Evolutionary conservation across 805 yeast species (phyloP).

Genomic region (Nakazawaea siamensis): DNA sequence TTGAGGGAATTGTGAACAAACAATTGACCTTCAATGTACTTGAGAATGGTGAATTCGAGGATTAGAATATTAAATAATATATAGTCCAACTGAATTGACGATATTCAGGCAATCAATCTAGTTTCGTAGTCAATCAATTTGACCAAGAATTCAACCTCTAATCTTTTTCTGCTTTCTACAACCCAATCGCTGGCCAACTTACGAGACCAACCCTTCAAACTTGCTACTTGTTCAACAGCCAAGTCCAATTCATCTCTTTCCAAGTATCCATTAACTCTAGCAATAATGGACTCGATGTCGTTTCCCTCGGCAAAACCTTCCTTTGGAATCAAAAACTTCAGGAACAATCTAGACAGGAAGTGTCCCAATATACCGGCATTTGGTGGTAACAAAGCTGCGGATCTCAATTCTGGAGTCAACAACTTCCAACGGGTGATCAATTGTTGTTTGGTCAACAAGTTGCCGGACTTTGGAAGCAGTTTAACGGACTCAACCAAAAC

Average conservation of each 20-base stretch:
- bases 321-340: slow-evolving; percentile 68
- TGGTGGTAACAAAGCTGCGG: slow-evolving; percentile 85
- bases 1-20: slow-evolving; percentile 7
- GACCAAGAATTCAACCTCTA: slow-evolving; percentile 79
- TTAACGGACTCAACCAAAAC: slow-evolving; percentile 31
- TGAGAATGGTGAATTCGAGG: slow-evolving; percentile 1
- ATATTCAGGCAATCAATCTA: slow-evolving; percentile 28
- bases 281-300: slow-evolving; percentile 84
- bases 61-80: too few relatives aligned
- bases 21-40: slow-evolving; percentile 5
- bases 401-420: slow-evolving; percentile 78
- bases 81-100: neutral
- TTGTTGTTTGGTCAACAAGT: slow-evolving; percentile 73
- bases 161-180: slow-evolving; percentile 76
- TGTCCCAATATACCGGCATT: slow-evolving; percentile 95
- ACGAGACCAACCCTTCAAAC: slow-evolving; percentile 89
- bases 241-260: slow-evolving; percentile 68
- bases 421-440: slow-evolving; percentile 72
- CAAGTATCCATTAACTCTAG: slow-evolving; percentile 73
- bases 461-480: slow-evolving; percentile 39
- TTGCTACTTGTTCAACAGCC: slow-evolving; percentile 89
- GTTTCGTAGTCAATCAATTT: slow-evolving; percentile 61
- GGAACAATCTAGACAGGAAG: slow-evolving; percentile 68
- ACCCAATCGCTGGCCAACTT: slow-evolving; percentile 90
- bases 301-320: slow-evolving; percentile 60